phyloP scores from a whole-genome alignment of 1,284 basidiomycete genomes.

The Ustilago hordei region DNA sequence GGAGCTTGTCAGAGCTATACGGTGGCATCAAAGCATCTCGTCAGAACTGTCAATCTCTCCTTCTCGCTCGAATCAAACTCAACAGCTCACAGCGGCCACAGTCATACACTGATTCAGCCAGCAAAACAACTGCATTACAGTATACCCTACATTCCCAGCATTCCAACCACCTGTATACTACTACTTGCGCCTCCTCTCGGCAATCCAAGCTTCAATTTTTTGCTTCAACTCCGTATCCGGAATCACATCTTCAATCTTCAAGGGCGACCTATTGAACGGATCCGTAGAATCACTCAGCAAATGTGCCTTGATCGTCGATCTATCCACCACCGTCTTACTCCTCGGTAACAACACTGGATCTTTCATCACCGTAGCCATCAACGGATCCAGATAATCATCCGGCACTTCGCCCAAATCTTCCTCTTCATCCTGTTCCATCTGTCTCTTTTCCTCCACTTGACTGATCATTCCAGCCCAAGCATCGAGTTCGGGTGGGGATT shows the following conservation, averaged over 20 bases:
- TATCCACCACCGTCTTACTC: conserved; percentile 84
- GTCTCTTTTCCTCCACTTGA: conserved; percentile 86
- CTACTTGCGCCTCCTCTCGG: conserved; percentile 41
- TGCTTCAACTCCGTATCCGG: conserved; percentile 59
- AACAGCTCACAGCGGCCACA: neutral
- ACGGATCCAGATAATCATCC: conserved; percentile 90
- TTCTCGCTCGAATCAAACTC: no score
- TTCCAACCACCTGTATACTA: neutral
- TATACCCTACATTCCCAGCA: neutral
- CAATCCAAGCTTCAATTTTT: conserved; percentile 60
- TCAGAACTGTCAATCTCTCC: no score
- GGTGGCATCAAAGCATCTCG: no score
- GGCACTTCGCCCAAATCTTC: conserved; percentile 93
- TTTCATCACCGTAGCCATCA: conserved; percentile 94
- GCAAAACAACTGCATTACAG: neutral
- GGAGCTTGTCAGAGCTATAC: no score
- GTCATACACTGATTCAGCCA: neutral
- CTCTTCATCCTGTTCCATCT: conserved; percentile 81
- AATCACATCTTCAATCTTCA: conserved; percentile 70
- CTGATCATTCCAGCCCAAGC: conserved; percentile 79
- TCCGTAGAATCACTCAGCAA: conserved; percentile 85
- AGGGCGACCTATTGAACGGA: conserved; percentile 71
- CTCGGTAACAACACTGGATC: conserved; percentile 93
- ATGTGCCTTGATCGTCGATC: conserved; percentile 94
- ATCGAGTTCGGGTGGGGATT: conserved; percentile 83